Conservation (phyloP, 192 early-diverging fungal genomes). For the Linnemannia zychae region DNA sequence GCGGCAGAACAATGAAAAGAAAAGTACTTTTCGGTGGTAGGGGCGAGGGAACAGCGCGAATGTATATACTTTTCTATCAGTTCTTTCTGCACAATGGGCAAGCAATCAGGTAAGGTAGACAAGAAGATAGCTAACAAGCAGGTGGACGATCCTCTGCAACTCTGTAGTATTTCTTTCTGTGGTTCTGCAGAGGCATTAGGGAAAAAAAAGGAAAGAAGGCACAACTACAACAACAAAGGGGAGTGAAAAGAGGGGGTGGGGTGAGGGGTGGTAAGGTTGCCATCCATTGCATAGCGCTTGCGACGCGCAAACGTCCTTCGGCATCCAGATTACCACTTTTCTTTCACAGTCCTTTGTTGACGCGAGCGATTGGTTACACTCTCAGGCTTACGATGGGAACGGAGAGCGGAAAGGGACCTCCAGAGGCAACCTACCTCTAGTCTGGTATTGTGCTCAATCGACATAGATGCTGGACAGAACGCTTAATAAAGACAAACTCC, state of each 20-base stretch:
- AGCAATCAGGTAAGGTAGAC: too few relatives aligned
- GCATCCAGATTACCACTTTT: background rate
- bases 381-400: too few relatives aligned
- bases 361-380: too few relatives aligned
- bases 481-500: too few relatives aligned
- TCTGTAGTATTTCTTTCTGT: background rate
- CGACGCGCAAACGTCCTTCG: background rate
- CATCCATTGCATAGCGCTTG: background rate
- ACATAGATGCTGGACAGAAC: too few relatives aligned
- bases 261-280: background rate
- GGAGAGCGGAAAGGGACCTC: too few relatives aligned
- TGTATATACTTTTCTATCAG: background rate
- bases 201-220: background rate
- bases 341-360: background rate
- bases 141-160: background rate
- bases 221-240: background rate
- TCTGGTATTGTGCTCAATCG: background rate
- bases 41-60: background rate
- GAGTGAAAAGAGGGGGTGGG: background rate
- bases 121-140: background rate
- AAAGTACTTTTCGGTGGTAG: background rate
- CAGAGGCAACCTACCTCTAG: background rate
- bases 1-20: background rate
- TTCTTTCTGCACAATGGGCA: background rate
- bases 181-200: background rate